These are phyloP conservation scores for Phalaenopsis equestris DNA, from an alignment of 106 monocot genomes.

Conservation along the genomic window DNA sequence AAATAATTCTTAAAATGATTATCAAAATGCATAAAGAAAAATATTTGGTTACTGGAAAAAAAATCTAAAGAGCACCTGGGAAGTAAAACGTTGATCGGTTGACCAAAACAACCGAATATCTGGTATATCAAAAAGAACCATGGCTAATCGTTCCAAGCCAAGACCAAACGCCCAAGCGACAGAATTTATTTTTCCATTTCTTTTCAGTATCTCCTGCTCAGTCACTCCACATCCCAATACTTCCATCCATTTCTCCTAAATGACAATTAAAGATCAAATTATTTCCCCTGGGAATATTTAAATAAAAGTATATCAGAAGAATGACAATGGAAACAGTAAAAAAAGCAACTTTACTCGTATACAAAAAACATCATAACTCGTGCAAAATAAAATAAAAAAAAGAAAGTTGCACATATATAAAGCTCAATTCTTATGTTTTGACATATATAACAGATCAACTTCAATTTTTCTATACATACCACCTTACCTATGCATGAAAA, in stretches of 20 bases:
- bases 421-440: no score
- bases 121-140: conserved; percentile 97
- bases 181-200: conserved; percentile 57
- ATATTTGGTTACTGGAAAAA: neutral
- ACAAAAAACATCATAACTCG: neutral
- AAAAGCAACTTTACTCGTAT: neutral
- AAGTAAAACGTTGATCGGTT: conserved; percentile 80
- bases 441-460: no score
- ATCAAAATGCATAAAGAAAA: neutral
- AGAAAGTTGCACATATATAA: no score
- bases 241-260: conserved; percentile 93
- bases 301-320: neutral
- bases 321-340: neutral
- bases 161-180: conserved; percentile 99
- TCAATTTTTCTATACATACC: no score
- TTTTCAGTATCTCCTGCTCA: conserved; percentile 78
- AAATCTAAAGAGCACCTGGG: conserved; percentile 46
- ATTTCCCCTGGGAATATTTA: neutral
- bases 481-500: no score
- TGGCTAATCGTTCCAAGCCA: conserved; percentile 89
- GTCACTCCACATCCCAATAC: conserved; percentile 98
- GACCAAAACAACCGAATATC: conserved; percentile 98
- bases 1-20: neutral
- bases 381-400: neutral
- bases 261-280: neutral